Percentiles rank a stretch among this genome's conserved stretches.
Conservation (phyloP, 345 rosid species). For the Mercurialis annua region DNA sequence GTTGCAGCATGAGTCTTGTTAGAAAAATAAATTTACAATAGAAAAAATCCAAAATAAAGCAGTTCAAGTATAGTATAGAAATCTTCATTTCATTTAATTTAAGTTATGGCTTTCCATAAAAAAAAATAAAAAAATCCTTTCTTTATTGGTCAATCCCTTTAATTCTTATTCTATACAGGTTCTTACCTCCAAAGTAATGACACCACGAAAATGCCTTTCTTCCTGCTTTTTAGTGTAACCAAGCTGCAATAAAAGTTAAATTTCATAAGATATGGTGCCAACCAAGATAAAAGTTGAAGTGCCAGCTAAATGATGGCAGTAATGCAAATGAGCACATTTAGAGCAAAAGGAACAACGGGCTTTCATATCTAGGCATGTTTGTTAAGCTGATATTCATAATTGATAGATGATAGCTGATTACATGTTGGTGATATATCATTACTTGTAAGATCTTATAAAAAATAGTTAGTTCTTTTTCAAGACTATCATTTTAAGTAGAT, state of each 20-base stretch:
- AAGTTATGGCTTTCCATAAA: constrained; percentile 3
- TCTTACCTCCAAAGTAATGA: constrained; percentile 85
- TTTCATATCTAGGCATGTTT: too few species aligned
- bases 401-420: too few species aligned
- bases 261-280: background rate
- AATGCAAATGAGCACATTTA: background rate
- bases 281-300: background rate
- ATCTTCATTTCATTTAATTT: background rate
- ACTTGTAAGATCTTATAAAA: too few species aligned
- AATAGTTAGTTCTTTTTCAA: too few species aligned
- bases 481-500: too few species aligned
- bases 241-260: constrained; percentile 51
- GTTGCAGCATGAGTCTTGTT: background rate
- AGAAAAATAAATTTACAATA: background rate
- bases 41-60: background rate
- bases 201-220: constrained; percentile 92
- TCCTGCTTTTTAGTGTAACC: constrained; percentile 97
- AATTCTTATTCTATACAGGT: background rate
- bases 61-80: background rate
- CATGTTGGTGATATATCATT: too few species aligned
- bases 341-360: background rate
- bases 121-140: too few species aligned
- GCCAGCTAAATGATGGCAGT: constrained; percentile 4
- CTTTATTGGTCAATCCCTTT: background rate
- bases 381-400: too few species aligned